These are phyloP conservation scores for Tylopilus rubrobrunneus DNA, from an alignment of 768 basidiomycete species.

Conservation along the genomic window DNA sequence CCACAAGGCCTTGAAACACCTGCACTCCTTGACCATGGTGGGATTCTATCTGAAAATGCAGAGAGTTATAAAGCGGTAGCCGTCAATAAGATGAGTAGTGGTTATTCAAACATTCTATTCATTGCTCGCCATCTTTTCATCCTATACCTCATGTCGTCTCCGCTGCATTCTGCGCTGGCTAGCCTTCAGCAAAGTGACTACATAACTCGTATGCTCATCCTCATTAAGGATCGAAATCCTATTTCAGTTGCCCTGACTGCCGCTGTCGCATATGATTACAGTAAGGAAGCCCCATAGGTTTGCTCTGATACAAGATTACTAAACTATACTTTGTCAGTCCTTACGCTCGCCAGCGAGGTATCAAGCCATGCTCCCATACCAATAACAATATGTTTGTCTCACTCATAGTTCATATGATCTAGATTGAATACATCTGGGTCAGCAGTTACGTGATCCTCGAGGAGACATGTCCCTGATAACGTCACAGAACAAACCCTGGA, in stretches of 20 bases:
- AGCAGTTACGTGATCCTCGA: background rate
- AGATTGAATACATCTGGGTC: slow-evolving; percentile 16
- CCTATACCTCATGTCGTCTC: background rate
- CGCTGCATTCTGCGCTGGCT: background rate
- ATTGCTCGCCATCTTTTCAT: no score
- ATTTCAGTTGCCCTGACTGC: background rate
- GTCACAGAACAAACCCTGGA: slow-evolving; percentile 7
- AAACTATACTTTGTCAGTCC: background rate
- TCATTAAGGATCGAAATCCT: background rate
- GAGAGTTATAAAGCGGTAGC: background rate
- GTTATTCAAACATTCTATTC: no score
- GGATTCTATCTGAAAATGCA: no score
- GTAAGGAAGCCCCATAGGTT: background rate
- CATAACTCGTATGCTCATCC: background rate
- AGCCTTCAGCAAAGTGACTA: background rate
- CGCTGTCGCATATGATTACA: slow-evolving; percentile 9
- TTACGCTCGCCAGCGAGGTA: slow-evolving; percentile 13
- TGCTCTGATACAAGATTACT: background rate
- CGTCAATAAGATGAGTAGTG: background rate
- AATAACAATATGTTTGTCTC: background rate
- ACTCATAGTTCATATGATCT: background rate
- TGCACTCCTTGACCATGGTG: no score
- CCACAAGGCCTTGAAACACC: no score
- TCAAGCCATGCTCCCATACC: no score
- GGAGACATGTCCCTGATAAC: background rate